Percentiles rank a stretch among this genome's conserved stretches.
phyloP scores from a whole-genome alignment of 1,284 basidiomycete species.

The Rhizopogon parksii region DNA sequence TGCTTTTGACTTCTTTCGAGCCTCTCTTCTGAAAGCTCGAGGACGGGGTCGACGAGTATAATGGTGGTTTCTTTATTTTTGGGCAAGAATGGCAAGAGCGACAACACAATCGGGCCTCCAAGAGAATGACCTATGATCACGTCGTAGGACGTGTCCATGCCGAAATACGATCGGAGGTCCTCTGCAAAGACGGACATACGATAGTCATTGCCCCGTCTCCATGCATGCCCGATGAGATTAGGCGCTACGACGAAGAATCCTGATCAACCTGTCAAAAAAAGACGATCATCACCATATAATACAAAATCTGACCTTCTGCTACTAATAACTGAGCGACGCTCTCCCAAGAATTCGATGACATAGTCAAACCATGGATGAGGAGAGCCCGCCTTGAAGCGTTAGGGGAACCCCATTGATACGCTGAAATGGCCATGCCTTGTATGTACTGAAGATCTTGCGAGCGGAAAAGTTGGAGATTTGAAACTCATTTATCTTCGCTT shows the following conservation, averaged over 20 bases:
- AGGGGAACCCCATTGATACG: conserved; percentile 9
- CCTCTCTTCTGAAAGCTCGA: not conserved
- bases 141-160: not conserved
- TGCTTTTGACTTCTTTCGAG: too few species aligned
- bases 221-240: conserved; percentile 6
- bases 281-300: too few species aligned
- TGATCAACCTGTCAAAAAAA: not conserved
- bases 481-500: not conserved
- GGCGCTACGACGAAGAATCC: conserved; percentile 7
- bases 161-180: not conserved
- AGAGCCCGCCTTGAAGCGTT: conserved; percentile 7
- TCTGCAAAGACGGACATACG: not conserved
- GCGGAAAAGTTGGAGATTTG: not conserved
- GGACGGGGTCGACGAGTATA: conserved; percentile 1
- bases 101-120: not conserved
- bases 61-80: not conserved
- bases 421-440: not conserved
- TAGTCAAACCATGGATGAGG: conserved; percentile 9
- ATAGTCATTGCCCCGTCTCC: not conserved
- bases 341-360: conserved; percentile 9
- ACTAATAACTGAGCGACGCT: conserved; percentile 6
- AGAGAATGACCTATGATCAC: conserved; percentile 5
- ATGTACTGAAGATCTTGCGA: not conserved
- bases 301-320: not conserved
- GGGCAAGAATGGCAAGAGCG: conserved; percentile 1